phyloP scores from a whole-genome alignment of 140 eudicot genomes.

The Flaveria floridana region DNA sequence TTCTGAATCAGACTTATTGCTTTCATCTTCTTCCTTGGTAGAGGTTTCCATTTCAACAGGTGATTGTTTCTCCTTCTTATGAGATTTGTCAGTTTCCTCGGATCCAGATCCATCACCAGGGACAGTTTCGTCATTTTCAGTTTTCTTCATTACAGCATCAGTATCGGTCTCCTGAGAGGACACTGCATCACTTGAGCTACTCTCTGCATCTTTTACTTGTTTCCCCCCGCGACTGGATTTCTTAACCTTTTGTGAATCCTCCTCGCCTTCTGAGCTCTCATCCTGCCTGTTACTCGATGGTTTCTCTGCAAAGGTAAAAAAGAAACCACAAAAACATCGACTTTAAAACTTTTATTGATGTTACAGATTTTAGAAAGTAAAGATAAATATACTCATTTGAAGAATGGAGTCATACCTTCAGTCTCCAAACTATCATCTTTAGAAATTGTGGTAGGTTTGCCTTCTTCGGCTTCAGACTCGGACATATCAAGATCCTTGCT shows the following conservation, averaged over 20 bases:
- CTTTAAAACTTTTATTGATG: not conserved
- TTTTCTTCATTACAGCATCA: conserved; percentile 33
- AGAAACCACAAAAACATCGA: conserved; percentile 15
- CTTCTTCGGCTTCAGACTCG: conserved; percentile 20
- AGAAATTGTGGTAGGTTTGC: conserved; percentile 34
- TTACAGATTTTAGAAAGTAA: not conserved
- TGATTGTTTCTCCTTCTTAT: not conserved
- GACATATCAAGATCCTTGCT: conserved; percentile 39
- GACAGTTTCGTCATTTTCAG: conserved; percentile 20
- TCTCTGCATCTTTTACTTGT: conserved; percentile 47
- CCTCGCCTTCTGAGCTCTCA: conserved; percentile 37
- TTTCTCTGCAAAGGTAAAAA: conserved; percentile 36
- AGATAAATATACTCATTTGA: not conserved
- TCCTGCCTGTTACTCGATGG: conserved; percentile 26
- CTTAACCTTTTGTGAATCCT: conserved; percentile 28
- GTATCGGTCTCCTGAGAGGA: conserved; percentile 39
- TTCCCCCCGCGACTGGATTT: conserved; percentile 36
- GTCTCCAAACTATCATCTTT: conserved; percentile 34
- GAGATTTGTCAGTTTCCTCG: conserved; percentile 25
- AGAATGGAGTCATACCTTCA: not conserved
- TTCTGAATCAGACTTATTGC: conserved; percentile 31
- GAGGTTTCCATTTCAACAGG: conserved; percentile 32
- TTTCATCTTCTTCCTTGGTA: conserved; percentile 32
- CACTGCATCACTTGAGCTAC: conserved; percentile 43
- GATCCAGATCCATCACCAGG: conserved; percentile 32